These are phyloP conservation scores for Xenosphaeropsis pyriputrescens DNA, from an alignment of 2,329 filamentous ascomycete species.

Conservation along the genomic window DNA sequence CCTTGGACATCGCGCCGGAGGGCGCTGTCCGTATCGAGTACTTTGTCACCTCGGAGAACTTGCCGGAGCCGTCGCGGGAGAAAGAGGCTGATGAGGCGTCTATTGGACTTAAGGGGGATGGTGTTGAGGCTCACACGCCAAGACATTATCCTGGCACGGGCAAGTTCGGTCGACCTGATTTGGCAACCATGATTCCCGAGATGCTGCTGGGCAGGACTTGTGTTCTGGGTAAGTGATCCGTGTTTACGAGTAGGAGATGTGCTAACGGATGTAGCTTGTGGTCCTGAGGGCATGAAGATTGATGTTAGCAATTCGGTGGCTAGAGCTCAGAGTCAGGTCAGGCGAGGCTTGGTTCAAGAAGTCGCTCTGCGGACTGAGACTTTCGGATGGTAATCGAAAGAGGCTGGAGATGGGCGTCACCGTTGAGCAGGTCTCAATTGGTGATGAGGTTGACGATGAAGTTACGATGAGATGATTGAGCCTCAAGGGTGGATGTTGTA, in stretches of 20 bases:
- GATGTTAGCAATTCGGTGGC: conserved; percentile 11
- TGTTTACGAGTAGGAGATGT: background rate
- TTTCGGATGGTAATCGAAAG: conserved; percentile 9
- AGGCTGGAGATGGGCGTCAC: too few species aligned
- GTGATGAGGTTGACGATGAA: too few species aligned
- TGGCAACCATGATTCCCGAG: conserved; percentile 1
- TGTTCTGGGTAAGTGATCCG: background rate
- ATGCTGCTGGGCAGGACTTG: conserved; percentile 1
- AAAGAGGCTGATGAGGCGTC: background rate
- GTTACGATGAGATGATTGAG: too few species aligned
- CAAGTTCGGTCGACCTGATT: conserved; percentile 1
- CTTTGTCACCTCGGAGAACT: background rate
- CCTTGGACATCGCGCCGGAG: background rate
- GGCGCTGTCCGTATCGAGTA: background rate
- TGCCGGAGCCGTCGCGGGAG: too few species aligned
- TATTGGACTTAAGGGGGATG: background rate
- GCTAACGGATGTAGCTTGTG: conserved; percentile 5
- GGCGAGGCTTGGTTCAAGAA: conserved; percentile 9
- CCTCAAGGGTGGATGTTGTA: too few species aligned
- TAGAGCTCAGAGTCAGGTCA: conserved; percentile 7
- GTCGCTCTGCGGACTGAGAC: conserved; percentile 10
- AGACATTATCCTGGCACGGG: background rate
- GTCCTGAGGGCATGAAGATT: conserved; percentile 8
- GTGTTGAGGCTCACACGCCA: background rate
- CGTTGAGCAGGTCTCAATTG: too few species aligned